Conservation (phyloP, 176 grass and related monocot species). For the Lolium rigidum region DNA sequence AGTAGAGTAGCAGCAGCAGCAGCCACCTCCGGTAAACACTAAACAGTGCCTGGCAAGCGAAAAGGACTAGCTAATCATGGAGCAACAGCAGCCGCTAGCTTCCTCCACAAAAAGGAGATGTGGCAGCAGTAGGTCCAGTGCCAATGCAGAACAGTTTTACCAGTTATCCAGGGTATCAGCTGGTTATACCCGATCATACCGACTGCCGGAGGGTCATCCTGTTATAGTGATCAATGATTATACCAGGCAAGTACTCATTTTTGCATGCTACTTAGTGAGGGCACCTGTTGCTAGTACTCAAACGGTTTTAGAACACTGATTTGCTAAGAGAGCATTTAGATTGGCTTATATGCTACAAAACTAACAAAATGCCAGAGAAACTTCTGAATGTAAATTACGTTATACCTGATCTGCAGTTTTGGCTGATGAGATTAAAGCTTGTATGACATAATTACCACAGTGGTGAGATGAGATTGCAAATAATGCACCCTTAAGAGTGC, state of each 20-base stretch:
- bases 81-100: background rate
- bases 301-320: background rate
- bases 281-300: background rate
- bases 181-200: background rate
- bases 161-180: background rate
- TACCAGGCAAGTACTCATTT: background rate
- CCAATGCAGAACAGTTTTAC: background rate
- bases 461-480: slow-evolving; percentile 86
- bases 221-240: background rate
- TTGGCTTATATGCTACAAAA: background rate
- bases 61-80: background rate
- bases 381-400: background rate
- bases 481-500: slow-evolving; percentile 69
- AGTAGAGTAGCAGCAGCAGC: background rate
- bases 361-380: slow-evolving; percentile 19
- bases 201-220: background rate
- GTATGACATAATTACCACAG: slow-evolving; percentile 93
- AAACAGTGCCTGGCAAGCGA: background rate
- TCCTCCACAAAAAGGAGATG: slow-evolving; percentile 2
- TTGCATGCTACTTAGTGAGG: background rate
- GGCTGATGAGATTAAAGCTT: slow-evolving; percentile 88
- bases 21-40: background rate
- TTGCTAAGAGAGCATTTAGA: slow-evolving; percentile 13
- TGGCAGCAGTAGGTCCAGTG: background rate
- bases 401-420: slow-evolving; percentile 85